Conservation (phyloP, 2,329 filamentous ascomycete genomes). For the Verticillium klebahnii region DNA sequence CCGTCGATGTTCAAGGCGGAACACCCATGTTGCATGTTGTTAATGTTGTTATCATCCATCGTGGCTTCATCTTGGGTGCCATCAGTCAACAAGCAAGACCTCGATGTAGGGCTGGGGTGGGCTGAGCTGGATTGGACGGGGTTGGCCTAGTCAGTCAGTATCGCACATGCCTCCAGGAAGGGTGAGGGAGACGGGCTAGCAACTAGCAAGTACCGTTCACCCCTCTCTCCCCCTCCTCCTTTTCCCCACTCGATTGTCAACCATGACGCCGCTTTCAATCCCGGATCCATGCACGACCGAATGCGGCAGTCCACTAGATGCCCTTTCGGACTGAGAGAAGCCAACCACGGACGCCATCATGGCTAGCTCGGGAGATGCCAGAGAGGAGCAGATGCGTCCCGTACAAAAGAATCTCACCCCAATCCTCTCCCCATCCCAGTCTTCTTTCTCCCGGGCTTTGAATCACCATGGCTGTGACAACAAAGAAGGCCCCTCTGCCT, state of each 20-base stretch:
- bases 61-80: neutral
- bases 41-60: too few species aligned
- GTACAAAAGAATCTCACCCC: conserved; percentile 2
- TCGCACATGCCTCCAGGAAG: neutral
- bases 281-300: conserved; percentile 7
- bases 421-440: neutral
- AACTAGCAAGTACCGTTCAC: neutral
- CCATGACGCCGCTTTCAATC: conserved; percentile 11
- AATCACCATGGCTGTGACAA: conserved; percentile 3
- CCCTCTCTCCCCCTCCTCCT: neutral
- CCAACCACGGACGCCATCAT: conserved; percentile 11
- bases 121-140: neutral
- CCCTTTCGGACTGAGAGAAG: conserved; percentile 13
- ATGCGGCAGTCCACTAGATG: conserved; percentile 15
- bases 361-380: conserved; percentile 5
- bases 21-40: neutral
- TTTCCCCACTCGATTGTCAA: neutral
- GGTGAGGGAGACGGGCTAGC: neutral
- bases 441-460: conserved; percentile 2
- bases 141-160: neutral
- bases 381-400: conserved; percentile 4
- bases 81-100: neutral
- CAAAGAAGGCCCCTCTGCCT: conserved; percentile 3
- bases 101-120: neutral
- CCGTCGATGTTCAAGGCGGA: neutral